Conservation (phyloP, 2,329 filamentous ascomycete species). For the Aureobasidium sp. region DNA sequence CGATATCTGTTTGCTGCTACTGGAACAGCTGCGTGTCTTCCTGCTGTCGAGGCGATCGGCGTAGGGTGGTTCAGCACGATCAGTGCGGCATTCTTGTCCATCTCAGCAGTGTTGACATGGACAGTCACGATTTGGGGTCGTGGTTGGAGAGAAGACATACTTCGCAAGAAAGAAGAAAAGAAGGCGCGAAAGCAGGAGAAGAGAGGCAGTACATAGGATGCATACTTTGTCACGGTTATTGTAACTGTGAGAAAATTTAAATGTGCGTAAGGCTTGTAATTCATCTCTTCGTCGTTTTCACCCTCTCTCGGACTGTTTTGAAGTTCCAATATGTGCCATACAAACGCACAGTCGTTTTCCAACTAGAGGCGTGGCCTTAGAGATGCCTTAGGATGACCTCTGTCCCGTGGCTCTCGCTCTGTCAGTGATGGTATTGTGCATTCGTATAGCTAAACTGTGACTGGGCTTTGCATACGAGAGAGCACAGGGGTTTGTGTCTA, state of each 20-base stretch:
- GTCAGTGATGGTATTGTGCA: no score
- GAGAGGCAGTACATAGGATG: background rate
- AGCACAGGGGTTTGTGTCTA: no score
- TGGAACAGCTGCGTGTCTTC: slow-evolving; percentile 65
- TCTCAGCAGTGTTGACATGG: slow-evolving; percentile 38
- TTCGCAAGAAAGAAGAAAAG: slow-evolving; percentile 19
- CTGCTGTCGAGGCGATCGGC: slow-evolving; percentile 65
- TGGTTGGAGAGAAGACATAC: slow-evolving; percentile 22
- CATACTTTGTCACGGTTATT: background rate
- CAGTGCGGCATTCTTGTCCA: slow-evolving; percentile 50
- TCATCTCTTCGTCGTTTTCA: no score
- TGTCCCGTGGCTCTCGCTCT: no score
- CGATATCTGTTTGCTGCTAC: slow-evolving; percentile 68
- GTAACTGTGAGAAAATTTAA: background rate
- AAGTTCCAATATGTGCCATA: no score
- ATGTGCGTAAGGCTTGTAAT: no score
- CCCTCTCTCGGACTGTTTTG: no score
- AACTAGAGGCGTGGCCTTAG: no score
- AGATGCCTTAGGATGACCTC: no score
- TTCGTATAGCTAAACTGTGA: no score
- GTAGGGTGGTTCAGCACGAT: slow-evolving; percentile 78
- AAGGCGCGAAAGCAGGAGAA: slow-evolving; percentile 6
- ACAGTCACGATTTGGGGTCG: slow-evolving; percentile 45
- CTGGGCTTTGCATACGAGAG: no score
- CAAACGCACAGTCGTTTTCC: no score